These are phyloP conservation scores for Hymenotorrendiella dingleyae DNA, from an alignment of 2,329 filamentous ascomycete genomes.

Conservation along the genomic window DNA sequence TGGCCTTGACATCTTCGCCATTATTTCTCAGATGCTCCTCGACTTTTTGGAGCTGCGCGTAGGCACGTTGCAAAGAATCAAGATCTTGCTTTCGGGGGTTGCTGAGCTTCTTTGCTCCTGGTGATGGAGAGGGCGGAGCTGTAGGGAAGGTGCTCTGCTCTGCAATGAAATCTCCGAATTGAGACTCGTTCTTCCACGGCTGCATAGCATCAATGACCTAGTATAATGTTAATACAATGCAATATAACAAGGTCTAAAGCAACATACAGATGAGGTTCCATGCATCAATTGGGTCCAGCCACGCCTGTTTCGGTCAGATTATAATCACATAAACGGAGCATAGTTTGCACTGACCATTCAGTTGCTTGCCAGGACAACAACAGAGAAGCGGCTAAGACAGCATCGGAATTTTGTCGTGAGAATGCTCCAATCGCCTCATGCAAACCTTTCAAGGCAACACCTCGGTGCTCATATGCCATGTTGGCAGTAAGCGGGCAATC, in stretches of 20 bases:
- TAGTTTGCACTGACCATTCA: slow-evolving; percentile 69
- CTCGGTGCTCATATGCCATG: slow-evolving; percentile 84
- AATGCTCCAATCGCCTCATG: slow-evolving; percentile 84
- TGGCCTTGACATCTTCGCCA: slow-evolving; percentile 61
- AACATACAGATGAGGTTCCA: slow-evolving; percentile 76
- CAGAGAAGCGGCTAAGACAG: slow-evolving; percentile 83
- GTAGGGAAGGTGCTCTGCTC: slow-evolving; percentile 71
- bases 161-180: slow-evolving; percentile 75
- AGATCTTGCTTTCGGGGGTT: slow-evolving; percentile 65
- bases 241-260: not conserved
- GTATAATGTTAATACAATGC: slow-evolving; percentile 24
- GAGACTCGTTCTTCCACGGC: slow-evolving; percentile 82
- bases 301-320: slow-evolving; percentile 55
- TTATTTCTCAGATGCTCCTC: slow-evolving; percentile 63
- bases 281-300: slow-evolving; percentile 92
- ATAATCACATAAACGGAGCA: slow-evolving; percentile 22
- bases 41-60: slow-evolving; percentile 62
- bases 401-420: slow-evolving; percentile 81
- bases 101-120: slow-evolving; percentile 51
- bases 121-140: slow-evolving; percentile 56
- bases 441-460: slow-evolving; percentile 77
- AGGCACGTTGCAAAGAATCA: slow-evolving; percentile 59
- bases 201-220: slow-evolving; percentile 90
- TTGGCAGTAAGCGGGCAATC: slow-evolving; percentile 79
- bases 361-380: slow-evolving; percentile 93